phyloP scores from a whole-genome alignment of 768 basidiomycete species.

The Peribolospora baueri region DNA sequence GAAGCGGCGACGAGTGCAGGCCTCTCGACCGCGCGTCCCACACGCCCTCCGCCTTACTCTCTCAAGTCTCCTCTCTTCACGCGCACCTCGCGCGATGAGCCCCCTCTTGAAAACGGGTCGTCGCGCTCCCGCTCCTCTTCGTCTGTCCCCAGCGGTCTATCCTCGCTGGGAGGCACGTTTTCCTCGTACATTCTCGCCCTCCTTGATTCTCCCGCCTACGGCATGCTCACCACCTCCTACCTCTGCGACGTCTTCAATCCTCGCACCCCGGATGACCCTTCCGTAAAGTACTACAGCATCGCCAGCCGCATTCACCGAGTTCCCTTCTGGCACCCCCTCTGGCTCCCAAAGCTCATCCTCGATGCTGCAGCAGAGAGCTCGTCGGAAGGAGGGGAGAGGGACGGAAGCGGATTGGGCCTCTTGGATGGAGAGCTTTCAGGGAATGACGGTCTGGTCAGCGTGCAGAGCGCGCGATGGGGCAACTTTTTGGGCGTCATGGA shows the following conservation, averaged over 20 bases:
- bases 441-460: conserved; percentile 73
- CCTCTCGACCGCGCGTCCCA: conserved; percentile 9
- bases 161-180: conserved; percentile 53
- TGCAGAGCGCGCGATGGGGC: conserved; percentile 74
- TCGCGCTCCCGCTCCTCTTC: neutral
- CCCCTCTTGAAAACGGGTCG: neutral
- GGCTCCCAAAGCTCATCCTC: conserved; percentile 82
- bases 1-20: conserved; percentile 9
- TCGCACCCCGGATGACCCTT: conserved; percentile 44
- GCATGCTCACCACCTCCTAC: conserved; percentile 67
- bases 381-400: conserved; percentile 20
- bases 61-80: conserved; percentile 24
- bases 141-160: conserved; percentile 18
- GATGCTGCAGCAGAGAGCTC: conserved; percentile 56
- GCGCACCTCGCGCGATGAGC: conserved; percentile 10
- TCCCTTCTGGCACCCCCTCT: conserved; percentile 71
- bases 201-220: conserved; percentile 89
- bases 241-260: conserved; percentile 59
- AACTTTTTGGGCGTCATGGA: conserved; percentile 77
- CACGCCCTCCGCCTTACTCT: conserved; percentile 20
- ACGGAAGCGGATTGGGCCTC: conserved; percentile 11
- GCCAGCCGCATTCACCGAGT: conserved; percentile 33
- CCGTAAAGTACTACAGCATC: conserved; percentile 77
- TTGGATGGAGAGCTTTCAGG: conserved; percentile 28
- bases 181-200: conserved; percentile 65